Evolutionary conservation across 1,284 basidiomycete species (phyloP).

Genomic region (Pyrrhoderma lamaoense): DNA sequence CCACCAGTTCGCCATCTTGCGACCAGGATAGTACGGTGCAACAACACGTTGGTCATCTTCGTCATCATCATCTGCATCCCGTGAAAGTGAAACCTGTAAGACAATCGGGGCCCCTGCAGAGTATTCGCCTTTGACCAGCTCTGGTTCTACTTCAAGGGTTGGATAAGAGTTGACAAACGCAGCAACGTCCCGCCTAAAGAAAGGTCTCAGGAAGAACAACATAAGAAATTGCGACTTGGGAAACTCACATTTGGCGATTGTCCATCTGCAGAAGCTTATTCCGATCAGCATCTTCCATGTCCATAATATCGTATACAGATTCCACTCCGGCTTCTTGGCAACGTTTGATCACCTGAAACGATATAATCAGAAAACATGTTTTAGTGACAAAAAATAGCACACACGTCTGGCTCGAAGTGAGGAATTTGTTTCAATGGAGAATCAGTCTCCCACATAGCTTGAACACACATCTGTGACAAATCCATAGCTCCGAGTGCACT

Average conservation of each 20-base stretch:
- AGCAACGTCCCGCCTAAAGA: slow-evolving; percentile 74
- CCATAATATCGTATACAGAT: slow-evolving; percentile 93
- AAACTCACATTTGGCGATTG: slow-evolving; percentile 73
- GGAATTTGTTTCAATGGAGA: slow-evolving; percentile 93
- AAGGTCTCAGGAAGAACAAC: neutral
- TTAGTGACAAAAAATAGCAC: slow-evolving; percentile 18
- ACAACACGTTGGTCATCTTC: slow-evolving; percentile 69
- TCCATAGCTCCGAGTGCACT: slow-evolving; percentile 98
- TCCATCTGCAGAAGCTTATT: slow-evolving; percentile 83
- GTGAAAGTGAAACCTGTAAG: slow-evolving; percentile 72
- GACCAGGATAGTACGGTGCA: slow-evolving; percentile 85
- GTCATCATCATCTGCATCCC: slow-evolving; percentile 76
- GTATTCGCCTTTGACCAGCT: slow-evolving; percentile 79
- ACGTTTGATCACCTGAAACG: slow-evolving; percentile 63
- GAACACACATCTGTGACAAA: slow-evolving; percentile 98
- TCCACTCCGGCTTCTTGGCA: slow-evolving; percentile 79
- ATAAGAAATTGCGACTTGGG: too few relatives aligned
- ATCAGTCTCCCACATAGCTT: slow-evolving; percentile 96
- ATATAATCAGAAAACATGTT: neutral
- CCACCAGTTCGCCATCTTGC: slow-evolving; percentile 97
- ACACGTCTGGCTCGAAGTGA: slow-evolving; percentile 83
- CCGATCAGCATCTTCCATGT: slow-evolving; percentile 88
- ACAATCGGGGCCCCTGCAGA: slow-evolving; percentile 79
- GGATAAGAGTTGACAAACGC: slow-evolving; percentile 94
- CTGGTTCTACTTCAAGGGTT: slow-evolving; percentile 80